Evolutionary conservation across 495 filamentous ascomycete species (phyloP).

Genomic region (Tetracladium setigerum): DNA sequence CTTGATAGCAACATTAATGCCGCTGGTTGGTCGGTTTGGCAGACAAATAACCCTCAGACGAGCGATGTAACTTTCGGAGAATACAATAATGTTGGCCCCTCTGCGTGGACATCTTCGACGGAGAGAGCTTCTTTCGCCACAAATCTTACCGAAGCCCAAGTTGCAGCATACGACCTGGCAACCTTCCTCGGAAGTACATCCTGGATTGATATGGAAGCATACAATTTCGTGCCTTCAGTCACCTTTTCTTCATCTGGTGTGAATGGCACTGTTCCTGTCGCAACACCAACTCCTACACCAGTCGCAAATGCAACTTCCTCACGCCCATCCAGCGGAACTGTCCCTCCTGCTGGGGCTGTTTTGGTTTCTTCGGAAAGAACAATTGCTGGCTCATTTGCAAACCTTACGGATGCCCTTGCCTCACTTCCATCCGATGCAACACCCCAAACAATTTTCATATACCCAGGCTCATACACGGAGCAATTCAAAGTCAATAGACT

Average conservation of each 20-base stretch:
- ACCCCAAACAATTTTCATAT: slow-evolving; percentile 53
- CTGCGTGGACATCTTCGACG: background rate
- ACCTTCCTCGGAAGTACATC: slow-evolving; percentile 3
- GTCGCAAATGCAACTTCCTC: background rate
- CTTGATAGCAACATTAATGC: slow-evolving; percentile 14
- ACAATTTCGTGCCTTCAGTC: slow-evolving; percentile 1
- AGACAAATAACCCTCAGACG: slow-evolving; percentile 12
- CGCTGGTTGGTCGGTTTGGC: slow-evolving; percentile 19
- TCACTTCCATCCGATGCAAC: background rate
- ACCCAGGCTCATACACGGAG: slow-evolving; percentile 45
- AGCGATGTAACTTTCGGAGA: slow-evolving; percentile 16
- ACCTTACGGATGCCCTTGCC: background rate
- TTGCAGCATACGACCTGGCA: slow-evolving; percentile 1
- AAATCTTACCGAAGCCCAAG: slow-evolving; percentile 2
- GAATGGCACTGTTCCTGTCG: background rate
- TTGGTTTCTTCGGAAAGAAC: background rate
- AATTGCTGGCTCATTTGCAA: background rate
- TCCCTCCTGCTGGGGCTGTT: background rate
- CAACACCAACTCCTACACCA: background rate
- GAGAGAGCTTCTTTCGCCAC: slow-evolving; percentile 5
- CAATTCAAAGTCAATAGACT: slow-evolving; percentile 45
- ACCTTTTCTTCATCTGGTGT: background rate
- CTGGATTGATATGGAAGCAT: slow-evolving; percentile 6
- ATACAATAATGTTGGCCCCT: slow-evolving; percentile 16
- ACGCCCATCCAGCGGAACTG: slow-evolving; percentile 1